phyloP scores from a whole-genome alignment of 2,329 filamentous ascomycete genomes.

The Colletotrichum sp. region DNA sequence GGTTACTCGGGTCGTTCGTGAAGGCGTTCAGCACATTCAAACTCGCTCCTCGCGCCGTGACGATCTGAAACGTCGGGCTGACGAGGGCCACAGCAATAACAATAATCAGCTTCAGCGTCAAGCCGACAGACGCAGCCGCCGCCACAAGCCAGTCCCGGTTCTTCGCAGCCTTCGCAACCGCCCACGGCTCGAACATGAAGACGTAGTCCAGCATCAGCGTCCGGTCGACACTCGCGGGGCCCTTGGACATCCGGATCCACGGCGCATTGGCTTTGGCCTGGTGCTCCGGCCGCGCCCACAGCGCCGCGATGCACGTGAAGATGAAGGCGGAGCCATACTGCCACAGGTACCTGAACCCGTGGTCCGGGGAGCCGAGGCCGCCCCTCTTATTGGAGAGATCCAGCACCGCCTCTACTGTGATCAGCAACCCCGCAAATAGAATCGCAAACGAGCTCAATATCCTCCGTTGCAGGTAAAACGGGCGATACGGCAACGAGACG shows the following conservation, averaged over 20 bases:
- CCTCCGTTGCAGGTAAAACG: constrained; percentile 37
- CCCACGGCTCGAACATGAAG: constrained; percentile 32
- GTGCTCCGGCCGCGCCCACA: constrained; percentile 43
- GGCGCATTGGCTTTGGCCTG: constrained; percentile 42
- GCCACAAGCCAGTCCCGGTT: constrained; percentile 41
- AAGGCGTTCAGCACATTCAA: constrained; percentile 34
- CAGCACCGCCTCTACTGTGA: constrained; percentile 33
- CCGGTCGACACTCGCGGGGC: constrained; percentile 30
- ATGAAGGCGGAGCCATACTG: constrained; percentile 39
- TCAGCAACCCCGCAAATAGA: constrained; percentile 31
- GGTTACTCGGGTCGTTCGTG: constrained; percentile 26
- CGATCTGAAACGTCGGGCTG: constrained; percentile 32
- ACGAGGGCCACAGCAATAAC: constrained; percentile 42
- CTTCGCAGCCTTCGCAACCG: constrained; percentile 30
- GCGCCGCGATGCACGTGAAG: constrained; percentile 34
- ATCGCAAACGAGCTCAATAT: constrained; percentile 33
- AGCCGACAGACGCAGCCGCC: constrained; percentile 26
- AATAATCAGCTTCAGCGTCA: constrained; percentile 37
- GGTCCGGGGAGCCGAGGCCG: constrained; percentile 30
- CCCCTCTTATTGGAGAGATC: constrained; percentile 33
- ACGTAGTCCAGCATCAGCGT: constrained; percentile 42
- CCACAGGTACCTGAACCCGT: constrained; percentile 38
- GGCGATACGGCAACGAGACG: constrained; percentile 37
- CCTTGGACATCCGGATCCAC: constrained; percentile 39
- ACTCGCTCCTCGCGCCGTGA: constrained; percentile 26